Evolutionary conservation across 2,329 filamentous ascomycete species (phyloP), one percentile per base, ranked within the genome.

Genomic region (Aspergillus costaricaensis): DNA sequence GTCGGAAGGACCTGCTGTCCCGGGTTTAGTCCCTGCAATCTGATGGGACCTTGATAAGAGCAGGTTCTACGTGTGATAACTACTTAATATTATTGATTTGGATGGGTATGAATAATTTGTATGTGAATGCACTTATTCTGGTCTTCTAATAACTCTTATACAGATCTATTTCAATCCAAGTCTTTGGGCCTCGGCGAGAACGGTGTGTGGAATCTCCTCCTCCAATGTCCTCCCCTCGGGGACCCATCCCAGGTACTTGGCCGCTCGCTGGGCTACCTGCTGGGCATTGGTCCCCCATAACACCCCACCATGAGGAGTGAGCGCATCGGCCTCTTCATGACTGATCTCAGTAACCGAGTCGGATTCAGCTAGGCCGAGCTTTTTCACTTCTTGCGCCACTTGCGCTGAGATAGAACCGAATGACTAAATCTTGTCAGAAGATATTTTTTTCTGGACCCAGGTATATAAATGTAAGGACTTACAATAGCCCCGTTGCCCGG

Each of bases 201-300:
- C 66, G 3, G 66, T 67, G 14, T 55, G 51, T 8, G 66, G 65
- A 53, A 73, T 69, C 43, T 72, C 68, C 44, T 71, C 59, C 57
- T 68, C 62, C 30, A 72, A 23, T 2, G 62, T 60, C n/a, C 50
- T 60, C 10, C 55, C 63, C 14, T 44, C 53, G 15, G 70, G 70
- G 6, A 59, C 54, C 72, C 72, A 73, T 12, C 63, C 67, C 23
- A 74, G 60, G 17, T 66, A 32, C 43, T 61, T 47, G 2, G 61
- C 47, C 21, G 70, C 67, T 48, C 72, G 62, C 44, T 68, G 65
- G 0, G 67, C 64, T 6, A 58, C 50, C 19, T 66, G 61, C 14
- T 59, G 54, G 2, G 70, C 72, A 55, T 75, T 75, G 3, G 72
- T 74, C 10, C 72, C 73, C 64, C 65, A 72, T 15, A 74, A 47